These are phyloP conservation scores for Pythium brachiatum DNA, from an alignment of 352 stramenopile genomes.

Conservation along the genomic window DNA sequence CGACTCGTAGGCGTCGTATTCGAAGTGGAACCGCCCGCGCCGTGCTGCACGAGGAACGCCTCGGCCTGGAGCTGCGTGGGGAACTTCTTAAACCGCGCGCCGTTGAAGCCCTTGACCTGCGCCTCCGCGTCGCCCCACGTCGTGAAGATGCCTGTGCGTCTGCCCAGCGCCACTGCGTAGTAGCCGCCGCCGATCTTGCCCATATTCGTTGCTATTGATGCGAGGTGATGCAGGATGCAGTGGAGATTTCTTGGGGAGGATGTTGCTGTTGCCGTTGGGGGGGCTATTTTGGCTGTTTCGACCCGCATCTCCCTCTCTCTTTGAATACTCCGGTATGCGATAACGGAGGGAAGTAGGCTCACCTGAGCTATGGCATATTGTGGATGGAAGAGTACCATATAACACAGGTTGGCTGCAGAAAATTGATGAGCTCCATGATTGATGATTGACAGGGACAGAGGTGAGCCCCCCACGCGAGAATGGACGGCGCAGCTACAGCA, in stretches of 20 bases:
- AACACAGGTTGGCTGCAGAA: neutral
- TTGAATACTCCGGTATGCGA: neutral
- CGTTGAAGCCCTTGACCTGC: conserved; percentile 56
- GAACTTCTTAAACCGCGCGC: conserved; percentile 68
- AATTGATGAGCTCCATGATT: too few species aligned
- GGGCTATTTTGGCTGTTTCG: conserved; percentile 1
- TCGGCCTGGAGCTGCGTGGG: conserved; percentile 41
- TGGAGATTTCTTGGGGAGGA: neutral
- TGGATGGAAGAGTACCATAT: neutral
- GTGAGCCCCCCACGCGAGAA: too few species aligned
- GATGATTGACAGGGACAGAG: too few species aligned
- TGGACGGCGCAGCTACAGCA: too few species aligned
- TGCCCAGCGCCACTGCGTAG: conserved; percentile 62
- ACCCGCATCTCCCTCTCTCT: neutral
- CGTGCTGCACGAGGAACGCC: conserved; percentile 35
- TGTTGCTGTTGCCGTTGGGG: neutral
- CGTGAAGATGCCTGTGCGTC: conserved; percentile 50
- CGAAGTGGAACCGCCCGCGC: neutral
- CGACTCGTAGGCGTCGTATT: neutral
- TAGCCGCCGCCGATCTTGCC: conserved; percentile 32
- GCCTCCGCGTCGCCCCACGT: conserved; percentile 46
- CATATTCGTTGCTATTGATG: conserved; percentile 18
- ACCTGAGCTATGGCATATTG: too few species aligned
- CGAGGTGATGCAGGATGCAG: too few species aligned
- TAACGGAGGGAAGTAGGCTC: neutral